A percentile compares a stretch with the other conserved stretches of the same genome.
These are phyloP conservation scores for Plasmodium gaboni DNA, from an alignment of 169 alveolate species.

Conservation along the genomic window DNA sequence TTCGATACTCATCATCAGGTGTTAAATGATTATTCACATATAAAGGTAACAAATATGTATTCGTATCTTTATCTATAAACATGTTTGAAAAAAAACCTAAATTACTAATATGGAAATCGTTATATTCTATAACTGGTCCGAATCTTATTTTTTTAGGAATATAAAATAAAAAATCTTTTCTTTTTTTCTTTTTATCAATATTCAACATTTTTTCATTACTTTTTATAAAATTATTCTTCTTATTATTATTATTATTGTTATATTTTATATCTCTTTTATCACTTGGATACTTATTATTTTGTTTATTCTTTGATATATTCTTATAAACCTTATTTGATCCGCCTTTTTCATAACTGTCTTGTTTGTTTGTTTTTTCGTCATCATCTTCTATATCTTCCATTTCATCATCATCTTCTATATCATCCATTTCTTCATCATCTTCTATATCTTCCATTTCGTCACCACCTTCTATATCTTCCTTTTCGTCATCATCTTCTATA, in stretches of 20 bases:
- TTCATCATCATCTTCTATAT: neutral
- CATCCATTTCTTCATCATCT: neutral
- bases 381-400: neutral
- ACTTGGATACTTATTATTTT: no score
- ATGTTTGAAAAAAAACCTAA: slow-evolving; percentile 41
- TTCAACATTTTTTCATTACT: no score
- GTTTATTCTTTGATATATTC: no score
- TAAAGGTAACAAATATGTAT: slow-evolving; percentile 16
- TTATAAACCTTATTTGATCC: neutral
- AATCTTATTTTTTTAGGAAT: slow-evolving; percentile 36
- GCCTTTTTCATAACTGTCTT: neutral
- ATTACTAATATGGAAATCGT: slow-evolving; percentile 43
- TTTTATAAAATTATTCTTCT: no score
- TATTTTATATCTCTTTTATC: no score
- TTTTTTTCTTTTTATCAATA: neutral
- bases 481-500: neutral
- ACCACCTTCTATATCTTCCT: neutral
- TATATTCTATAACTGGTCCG: slow-evolving; percentile 56
- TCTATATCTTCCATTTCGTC: neutral
- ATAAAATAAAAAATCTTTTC: neutral
- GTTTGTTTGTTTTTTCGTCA: neutral
- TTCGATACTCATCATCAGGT: slow-evolving; percentile 34
- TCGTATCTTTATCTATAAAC: slow-evolving; percentile 12
- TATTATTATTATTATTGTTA: no score
- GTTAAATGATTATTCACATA: slow-evolving; percentile 30